phyloP scores from a whole-genome alignment of 2,329 filamentous ascomycete genomes.

The Neonectria ditissima region DNA sequence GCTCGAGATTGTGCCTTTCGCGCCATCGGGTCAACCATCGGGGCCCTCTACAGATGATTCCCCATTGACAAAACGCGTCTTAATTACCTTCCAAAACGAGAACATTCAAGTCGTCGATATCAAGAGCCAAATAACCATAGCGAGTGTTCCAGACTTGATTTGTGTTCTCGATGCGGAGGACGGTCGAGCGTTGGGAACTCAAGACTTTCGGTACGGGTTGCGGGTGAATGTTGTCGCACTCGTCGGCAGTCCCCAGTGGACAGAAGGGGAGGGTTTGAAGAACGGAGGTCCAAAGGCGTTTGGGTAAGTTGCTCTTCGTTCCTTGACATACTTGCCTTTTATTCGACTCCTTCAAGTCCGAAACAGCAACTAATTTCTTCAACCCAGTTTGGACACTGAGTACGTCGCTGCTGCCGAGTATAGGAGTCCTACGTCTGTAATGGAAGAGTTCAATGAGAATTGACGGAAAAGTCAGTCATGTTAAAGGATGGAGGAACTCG shows the following conservation, averaged over 20 bases:
- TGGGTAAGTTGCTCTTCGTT: constrained; percentile 1
- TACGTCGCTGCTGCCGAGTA: neutral
- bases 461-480: neutral
- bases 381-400: neutral
- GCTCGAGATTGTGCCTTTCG: constrained; percentile 10
- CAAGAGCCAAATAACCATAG: neutral
- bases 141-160: constrained; percentile 31
- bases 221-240: constrained; percentile 25
- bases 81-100: constrained; percentile 15
- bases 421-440: neutral
- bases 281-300: constrained; percentile 6
- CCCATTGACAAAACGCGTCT: neutral
- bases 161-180: constrained; percentile 21
- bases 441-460: neutral
- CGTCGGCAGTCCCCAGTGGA: constrained; percentile 28
- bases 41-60: neutral
- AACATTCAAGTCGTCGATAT: constrained; percentile 14
- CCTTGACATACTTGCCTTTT: neutral
- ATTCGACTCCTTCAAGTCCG: neutral
- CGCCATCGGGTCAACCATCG: neutral
- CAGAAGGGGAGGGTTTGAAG: constrained; percentile 15
- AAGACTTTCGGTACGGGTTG: constrained; percentile 28
- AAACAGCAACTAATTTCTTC: neutral
- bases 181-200: constrained; percentile 27
- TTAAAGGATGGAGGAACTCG: neutral